Conservation (phyloP, 2,329 filamentous ascomycete genomes). For the Fusarium illudens region DNA sequence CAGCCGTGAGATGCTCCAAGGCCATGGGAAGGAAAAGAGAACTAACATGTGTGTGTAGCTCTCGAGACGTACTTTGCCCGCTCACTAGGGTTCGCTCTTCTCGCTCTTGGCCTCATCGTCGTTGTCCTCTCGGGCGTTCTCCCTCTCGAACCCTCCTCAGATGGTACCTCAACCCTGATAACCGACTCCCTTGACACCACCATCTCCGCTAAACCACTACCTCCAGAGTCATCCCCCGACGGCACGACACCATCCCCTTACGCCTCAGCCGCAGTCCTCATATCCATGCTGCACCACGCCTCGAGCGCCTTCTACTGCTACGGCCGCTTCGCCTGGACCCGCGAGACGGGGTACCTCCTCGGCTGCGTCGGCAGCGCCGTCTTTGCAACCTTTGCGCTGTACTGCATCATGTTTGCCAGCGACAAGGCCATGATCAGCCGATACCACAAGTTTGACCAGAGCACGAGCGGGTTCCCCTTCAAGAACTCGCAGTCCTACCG, state of each 20-base stretch:
- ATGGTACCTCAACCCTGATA: conserved; percentile 45
- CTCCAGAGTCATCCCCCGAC: conserved; percentile 30
- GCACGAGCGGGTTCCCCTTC: conserved; percentile 52
- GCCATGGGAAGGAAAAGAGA: neutral
- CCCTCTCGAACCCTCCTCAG: conserved; percentile 65
- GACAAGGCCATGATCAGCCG: conserved; percentile 50
- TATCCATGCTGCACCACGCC: conserved; percentile 74
- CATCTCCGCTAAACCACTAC: neutral
- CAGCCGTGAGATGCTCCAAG: conserved; percentile 41
- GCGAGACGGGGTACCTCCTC: conserved; percentile 66
- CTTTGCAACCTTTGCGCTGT: conserved; percentile 64
- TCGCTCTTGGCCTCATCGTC: conserved; percentile 70
- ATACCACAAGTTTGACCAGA: conserved; percentile 50
- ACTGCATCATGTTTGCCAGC: conserved; percentile 50
- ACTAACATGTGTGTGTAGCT: conserved; percentile 30
- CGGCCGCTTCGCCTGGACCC: conserved; percentile 66
- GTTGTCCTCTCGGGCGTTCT: conserved; percentile 76
- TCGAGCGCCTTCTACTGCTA: conserved; percentile 73
- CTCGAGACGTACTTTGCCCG: conserved; percentile 80
- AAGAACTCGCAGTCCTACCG: conserved; percentile 50
- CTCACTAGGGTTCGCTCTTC: conserved; percentile 71
- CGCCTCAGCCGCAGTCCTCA: conserved; percentile 70
- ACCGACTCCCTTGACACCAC: neutral
- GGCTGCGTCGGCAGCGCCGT: conserved; percentile 65
- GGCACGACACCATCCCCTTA: conserved; percentile 64